Evolutionary conservation across 73 alveolate genomes (phyloP), one percentile per base, ranked within the genome.

Genomic region (Symbiodinium pilosum): DNA sequence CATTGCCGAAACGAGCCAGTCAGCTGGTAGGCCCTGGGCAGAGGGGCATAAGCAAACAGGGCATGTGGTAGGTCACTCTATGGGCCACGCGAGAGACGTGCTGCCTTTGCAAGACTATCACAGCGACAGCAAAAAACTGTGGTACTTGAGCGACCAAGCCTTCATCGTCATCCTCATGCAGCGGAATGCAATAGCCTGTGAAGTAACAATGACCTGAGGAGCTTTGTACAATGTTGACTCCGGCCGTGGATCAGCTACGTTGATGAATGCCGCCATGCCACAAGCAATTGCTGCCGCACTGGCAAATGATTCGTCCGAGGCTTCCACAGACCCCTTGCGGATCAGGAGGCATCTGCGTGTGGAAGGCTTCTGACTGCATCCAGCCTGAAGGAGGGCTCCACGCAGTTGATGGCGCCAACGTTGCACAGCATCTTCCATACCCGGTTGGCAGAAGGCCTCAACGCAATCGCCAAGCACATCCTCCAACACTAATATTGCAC

Each of bases 111-210:
- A 54, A 24, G 73, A 5, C 8, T 54, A 16, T 26, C 28, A n/a
- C 73, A 54, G 73, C 26, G n/a, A 24, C 71, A 54, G 30, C 18
- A 4, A 5, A 21, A 5, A 21, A 47, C 32, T 30, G 71, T 16
- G 34, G 2, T 30, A 18, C 73, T 24, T 54, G n/a, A n/a, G n/a
- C n/a, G n/a, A n/a, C n/a, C n/a, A n/a, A n/a, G n/a, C n/a, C n/a
- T n/a, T 64, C 81, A 32, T 64, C 81, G 38, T 64, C 81, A 38
- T 26, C 30, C 81, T 64, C 81, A 24, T 64, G 81, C 81, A 64
- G 68, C 6, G 94, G 94, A 87, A 87, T 59, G 68, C 94, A 87
- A 26, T 87, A 87, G 69, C 94, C 94, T 2, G 73, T 83, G 34
- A 87, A 87, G n/a, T 87, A 43, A 69, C 94, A 87, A 59, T 87